Evolutionary conservation across 2,329 filamentous ascomycete species (phyloP).

Genomic region (Ophiostoma tasmaniense): DNA sequence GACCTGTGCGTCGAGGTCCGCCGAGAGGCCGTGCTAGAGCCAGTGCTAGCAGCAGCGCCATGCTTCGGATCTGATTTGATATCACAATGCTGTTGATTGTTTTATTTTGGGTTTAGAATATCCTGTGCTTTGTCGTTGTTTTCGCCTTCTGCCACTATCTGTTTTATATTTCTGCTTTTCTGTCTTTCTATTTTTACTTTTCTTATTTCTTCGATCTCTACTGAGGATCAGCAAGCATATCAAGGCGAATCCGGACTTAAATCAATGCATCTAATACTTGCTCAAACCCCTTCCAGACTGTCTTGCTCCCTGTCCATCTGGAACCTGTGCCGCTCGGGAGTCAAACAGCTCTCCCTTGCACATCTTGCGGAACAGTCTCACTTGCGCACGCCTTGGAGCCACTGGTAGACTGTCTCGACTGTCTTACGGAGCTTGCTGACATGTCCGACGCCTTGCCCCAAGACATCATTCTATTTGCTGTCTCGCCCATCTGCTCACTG

Average conservation of each 20-base stretch:
- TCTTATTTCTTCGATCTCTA: background rate
- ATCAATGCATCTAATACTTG: background rate
- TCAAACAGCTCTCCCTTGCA: background rate
- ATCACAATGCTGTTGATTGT: background rate
- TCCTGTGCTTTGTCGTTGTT: background rate
- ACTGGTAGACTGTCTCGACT: background rate
- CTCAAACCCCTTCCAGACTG: background rate
- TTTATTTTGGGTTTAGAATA: background rate
- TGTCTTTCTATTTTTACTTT: background rate
- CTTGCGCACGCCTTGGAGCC: background rate
- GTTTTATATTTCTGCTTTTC: background rate
- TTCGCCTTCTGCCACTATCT: background rate
- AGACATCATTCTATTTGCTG: background rate
- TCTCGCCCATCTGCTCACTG: background rate
- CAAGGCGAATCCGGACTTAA: background rate
- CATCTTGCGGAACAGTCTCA: background rate
- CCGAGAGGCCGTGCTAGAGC: background rate
- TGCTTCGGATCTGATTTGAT: background rate
- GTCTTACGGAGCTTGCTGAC: background rate
- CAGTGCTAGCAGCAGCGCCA: background rate
- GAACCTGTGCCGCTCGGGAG: background rate
- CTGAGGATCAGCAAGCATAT: background rate
- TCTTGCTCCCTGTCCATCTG: background rate
- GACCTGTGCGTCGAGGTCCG: background rate
- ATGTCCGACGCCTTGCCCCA: background rate